Percentiles rank a stretch among this genome's conserved stretches.
Conservation (phyloP, 2,329 filamentous ascomycete species). For the Lasiodiplodia hormozganensis region DNA sequence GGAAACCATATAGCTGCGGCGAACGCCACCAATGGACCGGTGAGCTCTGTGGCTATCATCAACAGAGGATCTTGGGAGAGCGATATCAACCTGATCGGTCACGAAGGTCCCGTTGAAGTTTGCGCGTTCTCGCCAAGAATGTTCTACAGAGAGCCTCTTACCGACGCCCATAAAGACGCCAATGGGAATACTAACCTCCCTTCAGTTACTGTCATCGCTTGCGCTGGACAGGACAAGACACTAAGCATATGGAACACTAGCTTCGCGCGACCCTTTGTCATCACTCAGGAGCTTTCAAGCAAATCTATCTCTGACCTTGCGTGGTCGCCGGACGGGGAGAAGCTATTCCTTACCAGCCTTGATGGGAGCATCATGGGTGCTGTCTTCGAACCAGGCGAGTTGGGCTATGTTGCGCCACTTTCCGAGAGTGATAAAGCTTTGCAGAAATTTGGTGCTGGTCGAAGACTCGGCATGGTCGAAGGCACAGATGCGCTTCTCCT, state of each 20-base stretch:
- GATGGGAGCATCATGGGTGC: slow-evolving; percentile 87
- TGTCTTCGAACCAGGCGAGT: slow-evolving; percentile 83
- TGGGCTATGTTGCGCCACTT: slow-evolving; percentile 84
- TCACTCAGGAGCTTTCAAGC: slow-evolving; percentile 83
- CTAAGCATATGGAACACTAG: slow-evolving; percentile 98
- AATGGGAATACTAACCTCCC: slow-evolving; percentile 50
- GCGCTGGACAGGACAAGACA: slow-evolving; percentile 95
- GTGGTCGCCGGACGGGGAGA: slow-evolving; percentile 92
- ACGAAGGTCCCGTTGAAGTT: slow-evolving; percentile 96
- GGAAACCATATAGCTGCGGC: slow-evolving; percentile 96
- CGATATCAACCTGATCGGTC: slow-evolving; percentile 95
- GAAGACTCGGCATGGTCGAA: slow-evolving; percentile 90
- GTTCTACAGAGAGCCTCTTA: slow-evolving; percentile 74
- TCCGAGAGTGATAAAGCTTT: slow-evolving; percentile 93
- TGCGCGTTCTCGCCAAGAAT: slow-evolving; percentile 95
- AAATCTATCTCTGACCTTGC: slow-evolving; percentile 95
- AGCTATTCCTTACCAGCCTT: slow-evolving; percentile 82
- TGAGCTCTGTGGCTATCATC: slow-evolving; percentile 96
- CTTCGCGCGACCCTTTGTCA: slow-evolving; percentile 87
- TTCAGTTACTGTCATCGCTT: slow-evolving; percentile 91
- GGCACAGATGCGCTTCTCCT: slow-evolving; percentile 86
- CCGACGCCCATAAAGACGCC: slow-evolving; percentile 56
- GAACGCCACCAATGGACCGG: slow-evolving; percentile 95
- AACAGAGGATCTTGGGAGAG: slow-evolving; percentile 92
- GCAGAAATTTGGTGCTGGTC: slow-evolving; percentile 88